phyloP scores from a whole-genome alignment of 1,284 basidiomycete genomes.

The Malassezia globosa region DNA sequence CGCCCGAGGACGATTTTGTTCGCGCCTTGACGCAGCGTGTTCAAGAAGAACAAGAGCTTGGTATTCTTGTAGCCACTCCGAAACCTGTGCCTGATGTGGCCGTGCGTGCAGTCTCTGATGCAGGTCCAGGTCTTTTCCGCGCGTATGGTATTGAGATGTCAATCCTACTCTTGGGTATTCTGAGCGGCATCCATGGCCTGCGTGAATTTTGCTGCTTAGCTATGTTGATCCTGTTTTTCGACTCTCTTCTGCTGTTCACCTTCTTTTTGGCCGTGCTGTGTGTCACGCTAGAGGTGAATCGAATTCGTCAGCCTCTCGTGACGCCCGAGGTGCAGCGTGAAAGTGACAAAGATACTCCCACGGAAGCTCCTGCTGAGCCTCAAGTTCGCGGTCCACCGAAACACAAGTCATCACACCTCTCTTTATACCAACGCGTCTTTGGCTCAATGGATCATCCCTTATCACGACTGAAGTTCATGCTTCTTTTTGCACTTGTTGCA shows the following conservation, averaged over 20 bases:
- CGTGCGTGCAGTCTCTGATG: conserved; percentile 65
- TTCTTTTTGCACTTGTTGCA: conserved; percentile 53
- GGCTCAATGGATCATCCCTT: conserved; percentile 63
- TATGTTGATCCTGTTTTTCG: conserved; percentile 69
- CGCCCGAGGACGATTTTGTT: conserved; percentile 37
- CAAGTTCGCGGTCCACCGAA: background rate
- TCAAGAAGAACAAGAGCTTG: conserved; percentile 38
- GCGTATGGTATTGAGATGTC: conserved; percentile 88
- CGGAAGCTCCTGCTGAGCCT: conserved; percentile 15
- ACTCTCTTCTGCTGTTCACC: conserved; percentile 78
- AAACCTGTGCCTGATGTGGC: conserved; percentile 69
- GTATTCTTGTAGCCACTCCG: conserved; percentile 50
- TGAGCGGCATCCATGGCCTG: conserved; percentile 75
- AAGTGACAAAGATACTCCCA: background rate
- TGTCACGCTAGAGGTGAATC: conserved; percentile 77
- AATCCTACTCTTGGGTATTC: conserved; percentile 75
- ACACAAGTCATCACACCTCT: background rate
- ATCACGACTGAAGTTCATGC: conserved; percentile 73
- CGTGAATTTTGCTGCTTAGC: conserved; percentile 91
- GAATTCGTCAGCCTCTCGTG: conserved; percentile 46
- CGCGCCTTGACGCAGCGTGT: conserved; percentile 46
- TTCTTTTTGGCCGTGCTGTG: conserved; percentile 80
- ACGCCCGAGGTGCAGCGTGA: background rate
- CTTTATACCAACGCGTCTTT: conserved; percentile 25
- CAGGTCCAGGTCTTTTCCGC: conserved; percentile 71